A percentile compares a stretch with the other conserved stretches of the same genome.
Evolutionary conservation across 2,329 filamentous ascomycete species (phyloP).

Genomic region (Ceratocystis variospora): DNA sequence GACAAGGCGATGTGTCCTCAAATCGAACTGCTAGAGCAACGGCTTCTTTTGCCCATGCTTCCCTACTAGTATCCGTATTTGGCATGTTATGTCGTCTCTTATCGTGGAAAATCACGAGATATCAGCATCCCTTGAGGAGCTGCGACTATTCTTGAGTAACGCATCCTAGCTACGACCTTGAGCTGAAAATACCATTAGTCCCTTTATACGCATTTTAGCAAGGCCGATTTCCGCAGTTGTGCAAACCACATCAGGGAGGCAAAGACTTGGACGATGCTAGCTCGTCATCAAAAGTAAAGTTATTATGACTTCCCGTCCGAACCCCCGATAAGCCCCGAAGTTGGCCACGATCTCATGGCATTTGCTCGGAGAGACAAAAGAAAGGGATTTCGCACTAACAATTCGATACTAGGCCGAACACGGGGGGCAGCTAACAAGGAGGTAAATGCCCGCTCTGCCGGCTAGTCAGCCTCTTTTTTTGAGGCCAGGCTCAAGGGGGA

Average conservation of each 20-base stretch:
- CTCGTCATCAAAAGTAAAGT: not conserved
- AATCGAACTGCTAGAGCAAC: no score
- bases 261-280: not conserved
- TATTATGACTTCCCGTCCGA: not conserved
- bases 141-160: not conserved
- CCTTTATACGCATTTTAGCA: not conserved
- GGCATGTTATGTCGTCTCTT: not conserved
- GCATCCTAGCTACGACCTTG: not conserved
- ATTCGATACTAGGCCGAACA: not conserved
- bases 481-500: not conserved
- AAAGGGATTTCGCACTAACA: not conserved
- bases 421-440: not conserved
- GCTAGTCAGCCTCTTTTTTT: not conserved
- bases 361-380: slow-evolving; percentile 4
- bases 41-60: not conserved
- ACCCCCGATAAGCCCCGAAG: not conserved
- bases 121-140: not conserved
- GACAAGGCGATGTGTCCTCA: no score
- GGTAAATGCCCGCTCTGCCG: not conserved
- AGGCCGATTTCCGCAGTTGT: not conserved
- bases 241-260: not conserved
- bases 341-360: not conserved
- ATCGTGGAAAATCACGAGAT: not conserved
- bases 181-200: not conserved
- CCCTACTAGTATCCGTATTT: not conserved